Percentiles rank a stretch among this genome's conserved stretches.
These are phyloP conservation scores for Xylariaceae sp. DNA, from an alignment of 2,329 filamentous ascomycete species.

Conservation along the genomic window DNA sequence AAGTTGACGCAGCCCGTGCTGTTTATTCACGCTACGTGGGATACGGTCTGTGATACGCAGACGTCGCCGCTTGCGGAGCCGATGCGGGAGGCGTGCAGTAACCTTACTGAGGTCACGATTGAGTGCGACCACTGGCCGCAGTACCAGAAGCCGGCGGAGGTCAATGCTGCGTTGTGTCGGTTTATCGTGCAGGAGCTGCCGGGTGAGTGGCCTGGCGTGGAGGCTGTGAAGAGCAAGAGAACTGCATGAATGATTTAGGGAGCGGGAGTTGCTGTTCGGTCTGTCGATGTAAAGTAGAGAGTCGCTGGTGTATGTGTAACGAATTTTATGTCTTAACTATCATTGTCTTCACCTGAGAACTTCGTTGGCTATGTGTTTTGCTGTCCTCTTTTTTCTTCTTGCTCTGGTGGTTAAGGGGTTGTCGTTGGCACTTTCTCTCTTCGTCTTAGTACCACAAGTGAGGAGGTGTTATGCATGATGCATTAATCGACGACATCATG, in stretches of 20 bases:
- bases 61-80: slow-evolving; percentile 32
- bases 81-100: slow-evolving; percentile 33
- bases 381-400: no score
- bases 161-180: slow-evolving; percentile 25
- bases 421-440: no score
- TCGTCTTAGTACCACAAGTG: no score
- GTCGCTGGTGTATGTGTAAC: no score
- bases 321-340: no score
- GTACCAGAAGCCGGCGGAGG: slow-evolving; percentile 27
- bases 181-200: slow-evolving; percentile 24
- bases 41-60: slow-evolving; percentile 35
- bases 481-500: no score
- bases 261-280: background rate
- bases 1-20: slow-evolving; percentile 29
- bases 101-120: slow-evolving; percentile 36
- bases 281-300: background rate
- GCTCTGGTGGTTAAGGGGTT: no score
- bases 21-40: slow-evolving; percentile 35
- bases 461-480: no score
- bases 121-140: slow-evolving; percentile 35
- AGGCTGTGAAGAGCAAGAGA: slow-evolving; percentile 19
- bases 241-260: background rate
- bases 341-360: no score
- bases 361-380: no score
- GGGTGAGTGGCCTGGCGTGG: slow-evolving; percentile 19